Conservation (phyloP, 2,329 filamentous ascomycete genomes). For the Ascochyta viciae-villosae region DNA sequence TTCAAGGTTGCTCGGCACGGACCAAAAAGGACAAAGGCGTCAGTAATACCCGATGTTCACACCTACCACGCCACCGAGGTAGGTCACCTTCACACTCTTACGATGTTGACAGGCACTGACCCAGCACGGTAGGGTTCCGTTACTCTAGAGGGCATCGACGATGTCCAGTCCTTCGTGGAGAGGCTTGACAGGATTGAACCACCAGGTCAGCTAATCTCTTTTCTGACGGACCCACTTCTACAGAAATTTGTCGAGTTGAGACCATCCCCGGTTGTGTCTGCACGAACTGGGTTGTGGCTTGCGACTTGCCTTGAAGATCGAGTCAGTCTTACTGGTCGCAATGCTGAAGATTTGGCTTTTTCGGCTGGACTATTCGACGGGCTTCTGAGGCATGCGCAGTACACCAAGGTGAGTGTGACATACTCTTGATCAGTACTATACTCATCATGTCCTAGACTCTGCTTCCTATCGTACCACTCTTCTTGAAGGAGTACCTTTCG, state of each 20-base stretch:
- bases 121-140: slow-evolving; percentile 47
- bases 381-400: slow-evolving; percentile 42
- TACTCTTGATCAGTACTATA: background rate
- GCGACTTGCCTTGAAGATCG: slow-evolving; percentile 48
- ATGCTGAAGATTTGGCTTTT: slow-evolving; percentile 25
- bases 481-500: slow-evolving; percentile 46
- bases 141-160: slow-evolving; percentile 77
- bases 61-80: slow-evolving; percentile 75
- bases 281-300: slow-evolving; percentile 50
- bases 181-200: slow-evolving; percentile 80
- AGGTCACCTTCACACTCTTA: slow-evolving; percentile 27
- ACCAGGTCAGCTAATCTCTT: slow-evolving; percentile 81
- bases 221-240: slow-evolving; percentile 76
- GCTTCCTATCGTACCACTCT: slow-evolving; percentile 37
- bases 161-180: slow-evolving; percentile 71
- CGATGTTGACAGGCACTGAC: slow-evolving; percentile 15
- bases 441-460: slow-evolving; percentile 34
- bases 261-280: slow-evolving; percentile 35
- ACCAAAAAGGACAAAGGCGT: slow-evolving; percentile 58
- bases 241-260: slow-evolving; percentile 75
- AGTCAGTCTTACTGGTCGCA: slow-evolving; percentile 28
- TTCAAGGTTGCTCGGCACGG: slow-evolving; percentile 69
- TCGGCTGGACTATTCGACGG: slow-evolving; percentile 43
- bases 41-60: slow-evolving; percentile 69
- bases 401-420: slow-evolving; percentile 40